Evolutionary conservation across 2,329 filamentous ascomycete genomes (phyloP).

Genomic region (Talaromyces funiculosus): DNA sequence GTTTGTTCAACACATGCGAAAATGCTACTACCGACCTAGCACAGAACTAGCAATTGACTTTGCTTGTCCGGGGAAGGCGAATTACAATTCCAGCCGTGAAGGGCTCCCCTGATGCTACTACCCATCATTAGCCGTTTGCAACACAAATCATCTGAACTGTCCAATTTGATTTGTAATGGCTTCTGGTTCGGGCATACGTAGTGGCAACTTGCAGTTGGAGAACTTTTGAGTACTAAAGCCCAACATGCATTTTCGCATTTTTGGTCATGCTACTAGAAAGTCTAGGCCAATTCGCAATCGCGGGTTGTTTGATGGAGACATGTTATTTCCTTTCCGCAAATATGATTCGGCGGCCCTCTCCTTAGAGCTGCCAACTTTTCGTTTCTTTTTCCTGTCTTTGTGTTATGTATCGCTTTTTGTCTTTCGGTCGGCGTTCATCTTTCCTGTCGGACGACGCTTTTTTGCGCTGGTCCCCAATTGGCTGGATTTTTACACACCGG

Average conservation of each 20-base stretch:
- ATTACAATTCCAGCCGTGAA: conserved; percentile 1
- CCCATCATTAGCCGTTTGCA: background rate
- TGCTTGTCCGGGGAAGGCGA: conserved; percentile 2
- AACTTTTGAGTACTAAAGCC: conserved; percentile 1
- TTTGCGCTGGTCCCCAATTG: background rate
- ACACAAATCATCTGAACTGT: background rate
- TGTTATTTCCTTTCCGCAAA: background rate
- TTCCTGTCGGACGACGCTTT: background rate
- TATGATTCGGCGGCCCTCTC: background rate
- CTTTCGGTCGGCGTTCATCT: background rate
- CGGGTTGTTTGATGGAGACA: background rate
- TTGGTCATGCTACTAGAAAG: conserved; percentile 1
- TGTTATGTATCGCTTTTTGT: conserved; percentile 4
- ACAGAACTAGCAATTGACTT: background rate
- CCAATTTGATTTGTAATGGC: conserved; percentile 5
- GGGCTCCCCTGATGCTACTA: conserved; percentile 1
- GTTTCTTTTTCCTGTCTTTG: background rate
- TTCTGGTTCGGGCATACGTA: background rate
- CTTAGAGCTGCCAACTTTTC: background rate
- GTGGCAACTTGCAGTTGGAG: conserved; percentile 6
- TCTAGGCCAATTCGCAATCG: background rate
- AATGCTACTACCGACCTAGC: background rate
- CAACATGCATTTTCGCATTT: conserved; percentile 1
- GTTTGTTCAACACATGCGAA: background rate
- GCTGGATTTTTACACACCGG: background rate